Conservation (phyloP, 2,329 filamentous ascomycete species). For the Nemania bipapillata region DNA sequence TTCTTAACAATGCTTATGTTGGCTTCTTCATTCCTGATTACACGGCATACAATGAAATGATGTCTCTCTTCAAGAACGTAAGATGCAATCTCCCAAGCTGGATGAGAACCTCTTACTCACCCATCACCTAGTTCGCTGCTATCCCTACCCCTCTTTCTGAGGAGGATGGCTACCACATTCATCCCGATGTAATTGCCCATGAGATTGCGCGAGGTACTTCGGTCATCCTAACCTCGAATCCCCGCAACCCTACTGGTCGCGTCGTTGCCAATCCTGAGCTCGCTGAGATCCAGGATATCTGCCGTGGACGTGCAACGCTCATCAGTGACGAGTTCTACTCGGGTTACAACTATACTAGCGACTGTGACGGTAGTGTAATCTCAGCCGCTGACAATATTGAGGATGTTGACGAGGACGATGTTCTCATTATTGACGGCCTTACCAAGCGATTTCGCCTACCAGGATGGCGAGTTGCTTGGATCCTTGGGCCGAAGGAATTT, state of each 20-base stretch:
- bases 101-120: conserved; percentile 30
- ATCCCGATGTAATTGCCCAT: conserved; percentile 90
- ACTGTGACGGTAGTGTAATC: conserved; percentile 90
- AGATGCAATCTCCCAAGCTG: conserved; percentile 44
- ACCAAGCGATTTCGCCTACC: conserved; percentile 97
- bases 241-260: conserved; percentile 90
- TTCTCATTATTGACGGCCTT: conserved; percentile 92
- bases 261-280: conserved; percentile 87
- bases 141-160: conserved; percentile 86
- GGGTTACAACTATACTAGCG: conserved; percentile 93
- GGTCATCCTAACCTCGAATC: conserved; percentile 94
- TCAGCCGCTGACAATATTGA: conserved; percentile 89
- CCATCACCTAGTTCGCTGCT: conserved; percentile 73
- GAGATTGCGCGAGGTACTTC: conserved; percentile 87
- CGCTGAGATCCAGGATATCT: conserved; percentile 90
- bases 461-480: conserved; percentile 97
- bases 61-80: conserved; percentile 90
- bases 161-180: conserved; percentile 90
- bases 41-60: conserved; percentile 97
- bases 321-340: conserved; percentile 98
- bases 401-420: conserved; percentile 89
- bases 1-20: conserved; percentile 90
- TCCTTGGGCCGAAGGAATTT: conserved; percentile 94
- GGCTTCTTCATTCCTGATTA: conserved; percentile 96
- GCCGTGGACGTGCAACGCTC: conserved; percentile 86